A percentile compares a stretch with the other conserved stretches of the same genome.
phyloP scores from a whole-genome alignment of 2,329 filamentous ascomycete species.

The Exophiala bonariae region DNA sequence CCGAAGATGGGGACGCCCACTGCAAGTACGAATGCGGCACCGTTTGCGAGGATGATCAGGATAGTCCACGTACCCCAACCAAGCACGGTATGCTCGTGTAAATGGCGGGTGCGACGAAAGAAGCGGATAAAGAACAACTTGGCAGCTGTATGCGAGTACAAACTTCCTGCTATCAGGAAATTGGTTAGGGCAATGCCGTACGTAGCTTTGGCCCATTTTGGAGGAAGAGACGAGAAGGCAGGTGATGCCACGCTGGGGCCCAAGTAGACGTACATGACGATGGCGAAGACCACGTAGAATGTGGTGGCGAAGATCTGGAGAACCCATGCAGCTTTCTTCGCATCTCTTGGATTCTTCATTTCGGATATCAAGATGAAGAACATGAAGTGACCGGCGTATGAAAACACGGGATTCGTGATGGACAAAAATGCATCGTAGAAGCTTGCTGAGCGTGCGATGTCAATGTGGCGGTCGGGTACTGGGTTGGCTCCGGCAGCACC shows the following conservation, averaged over 20 bases:
- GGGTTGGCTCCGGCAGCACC: slow-evolving; percentile 49
- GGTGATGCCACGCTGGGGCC: slow-evolving; percentile 48
- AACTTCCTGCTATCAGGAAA: slow-evolving; percentile 50
- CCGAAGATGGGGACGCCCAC: slow-evolving; percentile 56
- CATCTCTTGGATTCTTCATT: slow-evolving; percentile 52
- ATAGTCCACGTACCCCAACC: slow-evolving; percentile 51
- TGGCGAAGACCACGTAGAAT: slow-evolving; percentile 53
- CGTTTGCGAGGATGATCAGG: slow-evolving; percentile 49
- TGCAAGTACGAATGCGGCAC: slow-evolving; percentile 42
- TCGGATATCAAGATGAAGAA: slow-evolving; percentile 57
- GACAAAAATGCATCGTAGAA: slow-evolving; percentile 49
- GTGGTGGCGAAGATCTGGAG: slow-evolving; percentile 52
- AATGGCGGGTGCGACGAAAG: slow-evolving; percentile 33
- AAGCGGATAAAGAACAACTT: slow-evolving; percentile 42
- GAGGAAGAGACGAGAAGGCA: slow-evolving; percentile 48
- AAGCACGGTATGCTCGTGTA: slow-evolving; percentile 48
- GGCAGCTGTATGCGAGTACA: slow-evolving; percentile 54
- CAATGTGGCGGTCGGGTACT: slow-evolving; percentile 37
- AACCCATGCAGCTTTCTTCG: slow-evolving; percentile 53
- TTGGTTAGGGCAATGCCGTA: slow-evolving; percentile 48
- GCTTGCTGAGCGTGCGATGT: slow-evolving; percentile 37
- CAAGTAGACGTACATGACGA: slow-evolving; percentile 53
- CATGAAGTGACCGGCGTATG: slow-evolving; percentile 56
- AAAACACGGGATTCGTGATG: slow-evolving; percentile 55
- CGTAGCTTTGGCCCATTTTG: slow-evolving; percentile 50